Evolutionary conservation across 805 yeast species (phyloP).

Genomic region (Cyberlindnera euphorbiae): DNA sequence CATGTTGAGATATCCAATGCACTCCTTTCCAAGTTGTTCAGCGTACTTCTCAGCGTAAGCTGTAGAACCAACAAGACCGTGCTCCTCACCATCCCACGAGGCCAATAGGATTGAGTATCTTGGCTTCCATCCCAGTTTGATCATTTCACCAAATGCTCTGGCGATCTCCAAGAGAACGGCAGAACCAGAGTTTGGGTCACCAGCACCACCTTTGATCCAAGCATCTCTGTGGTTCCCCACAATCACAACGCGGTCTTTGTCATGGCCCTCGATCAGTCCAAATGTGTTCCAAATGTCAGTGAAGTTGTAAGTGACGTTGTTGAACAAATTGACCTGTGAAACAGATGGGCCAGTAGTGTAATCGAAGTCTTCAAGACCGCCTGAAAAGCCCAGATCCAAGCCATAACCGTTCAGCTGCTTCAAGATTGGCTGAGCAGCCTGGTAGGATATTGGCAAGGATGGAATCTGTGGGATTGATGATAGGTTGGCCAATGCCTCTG

Average conservation of each 20-base stretch:
- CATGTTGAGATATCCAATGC: slow-evolving; percentile 63
- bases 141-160: slow-evolving; percentile 49
- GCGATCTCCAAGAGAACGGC: slow-evolving; percentile 62
- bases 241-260: slow-evolving; percentile 49
- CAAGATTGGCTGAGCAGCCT: slow-evolving; percentile 61
- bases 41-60: slow-evolving; percentile 69
- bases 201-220: slow-evolving; percentile 77
- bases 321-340: slow-evolving; percentile 48
- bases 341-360: slow-evolving; percentile 51
- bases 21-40: slow-evolving; percentile 40
- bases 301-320: slow-evolving; percentile 56
- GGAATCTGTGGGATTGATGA: slow-evolving; percentile 61
- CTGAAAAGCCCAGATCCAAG: slow-evolving; percentile 42
- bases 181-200: slow-evolving; percentile 74
- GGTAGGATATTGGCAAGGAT: slow-evolving; percentile 61
- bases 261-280: slow-evolving; percentile 53
- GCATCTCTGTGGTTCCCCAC: slow-evolving; percentile 79
- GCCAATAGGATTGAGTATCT: slow-evolving; percentile 59
- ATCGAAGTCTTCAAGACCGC: slow-evolving; percentile 38
- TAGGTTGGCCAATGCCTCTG: slow-evolving; percentile 45
- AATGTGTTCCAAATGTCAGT: slow-evolving; percentile 60
- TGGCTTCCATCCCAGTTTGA: slow-evolving; percentile 60
- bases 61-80: slow-evolving; percentile 69
- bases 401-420: slow-evolving; percentile 57
- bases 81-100: slow-evolving; percentile 85